phyloP scores from a whole-genome alignment of 768 basidiomycete genomes.

The Hemileccinum rubropunctum region DNA sequence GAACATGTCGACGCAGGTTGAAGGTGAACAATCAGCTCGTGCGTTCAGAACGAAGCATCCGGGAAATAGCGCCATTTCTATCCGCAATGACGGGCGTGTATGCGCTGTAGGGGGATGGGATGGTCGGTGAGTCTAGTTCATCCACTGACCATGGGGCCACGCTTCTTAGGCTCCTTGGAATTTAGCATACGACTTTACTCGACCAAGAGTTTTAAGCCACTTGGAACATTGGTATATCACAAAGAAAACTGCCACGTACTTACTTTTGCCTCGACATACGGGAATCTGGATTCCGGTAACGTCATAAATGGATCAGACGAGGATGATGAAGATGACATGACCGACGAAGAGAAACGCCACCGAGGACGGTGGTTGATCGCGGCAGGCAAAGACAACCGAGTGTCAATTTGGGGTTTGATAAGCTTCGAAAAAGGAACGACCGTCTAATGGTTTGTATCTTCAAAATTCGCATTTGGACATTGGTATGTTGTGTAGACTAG shows the following conservation, averaged over 20 bases:
- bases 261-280: constrained; percentile 52
- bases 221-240: constrained; percentile 85
- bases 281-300: constrained; percentile 3
- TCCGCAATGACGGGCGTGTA: constrained; percentile 72
- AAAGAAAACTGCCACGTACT: constrained; percentile 73
- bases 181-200: constrained; percentile 79
- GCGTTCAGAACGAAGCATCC: constrained; percentile 66
- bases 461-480: neutral
- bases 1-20: constrained; percentile 9
- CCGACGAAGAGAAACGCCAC: constrained; percentile 39
- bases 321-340: constrained; percentile 43
- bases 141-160: neutral
- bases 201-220: constrained; percentile 71
- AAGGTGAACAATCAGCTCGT: constrained; percentile 26
- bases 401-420: constrained; percentile 61
- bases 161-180: neutral
- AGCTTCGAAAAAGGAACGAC: constrained; percentile 4
- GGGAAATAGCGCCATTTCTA: constrained; percentile 75
- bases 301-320: constrained; percentile 32
- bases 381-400: constrained; percentile 65
- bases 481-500: constrained; percentile 12
- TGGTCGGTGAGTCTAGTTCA: constrained; percentile 61
- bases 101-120: constrained; percentile 95
- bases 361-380: constrained; percentile 61
- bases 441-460: neutral